A percentile compares a stretch with the other conserved stretches of the same genome.
phyloP scores from a whole-genome alignment of 148 eudicot species.

The Vaccinium corymbosum region DNA sequence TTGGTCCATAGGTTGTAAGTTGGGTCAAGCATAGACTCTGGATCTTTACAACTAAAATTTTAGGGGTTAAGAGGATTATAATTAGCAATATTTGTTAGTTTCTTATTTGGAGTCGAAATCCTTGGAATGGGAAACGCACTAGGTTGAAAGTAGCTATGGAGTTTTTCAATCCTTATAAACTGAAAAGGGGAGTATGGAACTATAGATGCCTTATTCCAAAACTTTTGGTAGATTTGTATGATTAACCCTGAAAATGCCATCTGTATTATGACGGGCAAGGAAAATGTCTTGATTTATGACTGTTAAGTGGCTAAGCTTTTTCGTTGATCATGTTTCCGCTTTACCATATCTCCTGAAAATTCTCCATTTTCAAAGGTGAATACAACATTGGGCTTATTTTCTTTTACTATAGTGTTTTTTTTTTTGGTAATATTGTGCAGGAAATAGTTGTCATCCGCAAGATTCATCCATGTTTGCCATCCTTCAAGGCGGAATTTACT shows the following conservation, averaged over 20 bases:
- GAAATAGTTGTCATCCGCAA: constrained; percentile 85
- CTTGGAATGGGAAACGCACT: too few species aligned
- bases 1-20: too few species aligned
- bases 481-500: constrained; percentile 95
- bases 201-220: not conserved
- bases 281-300: not conserved
- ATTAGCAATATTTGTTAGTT: too few species aligned
- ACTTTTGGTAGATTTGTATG: not conserved
- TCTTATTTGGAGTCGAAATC: too few species aligned
- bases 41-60: too few species aligned
- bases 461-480: constrained; percentile 95
- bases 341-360: not conserved
- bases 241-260: not conserved
- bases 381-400: constrained; percentile 3
- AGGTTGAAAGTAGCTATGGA: too few species aligned
- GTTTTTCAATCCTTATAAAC: too few species aligned
- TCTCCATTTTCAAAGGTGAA: not conserved
- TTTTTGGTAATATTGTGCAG: constrained; percentile 38
- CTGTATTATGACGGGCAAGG: not conserved
- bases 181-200: not conserved
- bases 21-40: too few species aligned
- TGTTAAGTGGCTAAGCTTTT: not conserved
- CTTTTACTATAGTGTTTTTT: not conserved
- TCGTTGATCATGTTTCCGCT: not conserved
- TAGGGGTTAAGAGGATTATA: too few species aligned